Base-by-base conservation (phyloP, 352 stramenopile genomes). In the Globisporangium parvum region DNA sequence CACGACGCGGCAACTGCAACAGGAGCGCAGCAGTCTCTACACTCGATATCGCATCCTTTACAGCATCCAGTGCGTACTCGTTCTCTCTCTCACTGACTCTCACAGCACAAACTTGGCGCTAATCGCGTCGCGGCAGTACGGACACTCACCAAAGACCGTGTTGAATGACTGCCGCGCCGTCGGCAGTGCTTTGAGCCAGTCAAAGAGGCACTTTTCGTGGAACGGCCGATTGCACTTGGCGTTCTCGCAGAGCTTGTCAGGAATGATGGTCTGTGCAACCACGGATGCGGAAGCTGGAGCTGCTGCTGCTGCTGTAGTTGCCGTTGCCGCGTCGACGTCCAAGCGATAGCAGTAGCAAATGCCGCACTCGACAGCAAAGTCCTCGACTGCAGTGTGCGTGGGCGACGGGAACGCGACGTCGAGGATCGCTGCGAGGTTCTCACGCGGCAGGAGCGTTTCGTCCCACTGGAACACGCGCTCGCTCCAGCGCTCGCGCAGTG, bases 301-400 rank as follows among this genome's bases (percentile, higher is more conserved):
- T 40, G 14, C 23, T 44, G 18, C 15, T 42, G 21, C 15, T 44
- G 18, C 14, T 20, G n/a, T 21, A 18, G 40, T n/a, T 44, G 15
- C 9, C 20, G 23, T 12, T 44, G 15, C 9, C 20, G 23, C 12
- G 3, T 72, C 65, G 3, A 66, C 49, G 3, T 88, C 75, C 12
- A 88, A 62, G 0, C 81, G 78, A 51, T 95, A 95, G 58, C 69
- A 83, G 60, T 96, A 96, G 68, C 88, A 96, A 59, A 96, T 95
- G 40, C 88, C 88, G 48, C 88, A 96, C 63, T 96, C 88, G 18
- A 87, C 55, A 3, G 77, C 77, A 58, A 95, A 93, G 44, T 91
- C 77, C 6, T 93, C 77, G 0, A 57, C 47, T 28, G 72, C 71
- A 11, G 66, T 69, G 11, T 66, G 71, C 47, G 60, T 71, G 3